Evolutionary conservation across 2,329 filamentous ascomycete species (phyloP).

Genomic region (Didymella keratinophila): DNA sequence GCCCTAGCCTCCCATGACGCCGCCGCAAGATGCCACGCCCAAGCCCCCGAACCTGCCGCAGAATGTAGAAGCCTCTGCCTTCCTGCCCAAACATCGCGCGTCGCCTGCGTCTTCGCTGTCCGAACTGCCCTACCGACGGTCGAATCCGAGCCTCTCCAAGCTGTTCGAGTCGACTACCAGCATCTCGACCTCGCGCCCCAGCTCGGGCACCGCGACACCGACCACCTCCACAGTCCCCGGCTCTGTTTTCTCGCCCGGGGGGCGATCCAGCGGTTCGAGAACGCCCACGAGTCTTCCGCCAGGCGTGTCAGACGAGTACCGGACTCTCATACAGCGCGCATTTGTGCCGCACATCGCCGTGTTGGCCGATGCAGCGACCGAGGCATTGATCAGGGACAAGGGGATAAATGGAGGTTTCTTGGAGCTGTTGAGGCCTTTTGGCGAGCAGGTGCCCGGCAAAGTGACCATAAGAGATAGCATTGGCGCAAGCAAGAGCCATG

Average conservation of each 20-base stretch:
- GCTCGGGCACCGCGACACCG: constrained; percentile 56
- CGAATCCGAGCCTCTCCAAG: constrained; percentile 61
- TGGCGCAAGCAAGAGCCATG: constrained; percentile 80
- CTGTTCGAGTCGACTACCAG: constrained; percentile 61
- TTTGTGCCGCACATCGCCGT: constrained; percentile 91
- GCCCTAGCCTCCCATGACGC: constrained; percentile 52
- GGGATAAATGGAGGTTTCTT: constrained; percentile 83
- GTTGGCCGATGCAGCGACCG: constrained; percentile 85
- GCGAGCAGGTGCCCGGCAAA: constrained; percentile 85
- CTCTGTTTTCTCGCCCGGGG: constrained; percentile 57
- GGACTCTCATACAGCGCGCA: constrained; percentile 76
- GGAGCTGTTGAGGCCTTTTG: constrained; percentile 88
- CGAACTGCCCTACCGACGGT: constrained; percentile 62
- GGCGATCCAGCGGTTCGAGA: constrained; percentile 44
- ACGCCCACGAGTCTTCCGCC: constrained; percentile 52
- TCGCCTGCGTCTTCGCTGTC: constrained; percentile 68
- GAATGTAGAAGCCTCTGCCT: constrained; percentile 62
- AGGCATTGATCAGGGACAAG: constrained; percentile 80
- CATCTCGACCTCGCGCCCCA: constrained; percentile 52
- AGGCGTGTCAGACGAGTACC: constrained; percentile 61
- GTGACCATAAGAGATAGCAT: constrained; percentile 90
- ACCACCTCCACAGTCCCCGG: constrained; percentile 44
- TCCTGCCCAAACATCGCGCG: constrained; percentile 66
- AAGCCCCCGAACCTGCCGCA: constrained; percentile 55
- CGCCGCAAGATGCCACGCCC: constrained; percentile 51